Base-by-base conservation (phyloP, 371 early-diverging fungal genomes). In the Lichtheimia ornata region DNA sequence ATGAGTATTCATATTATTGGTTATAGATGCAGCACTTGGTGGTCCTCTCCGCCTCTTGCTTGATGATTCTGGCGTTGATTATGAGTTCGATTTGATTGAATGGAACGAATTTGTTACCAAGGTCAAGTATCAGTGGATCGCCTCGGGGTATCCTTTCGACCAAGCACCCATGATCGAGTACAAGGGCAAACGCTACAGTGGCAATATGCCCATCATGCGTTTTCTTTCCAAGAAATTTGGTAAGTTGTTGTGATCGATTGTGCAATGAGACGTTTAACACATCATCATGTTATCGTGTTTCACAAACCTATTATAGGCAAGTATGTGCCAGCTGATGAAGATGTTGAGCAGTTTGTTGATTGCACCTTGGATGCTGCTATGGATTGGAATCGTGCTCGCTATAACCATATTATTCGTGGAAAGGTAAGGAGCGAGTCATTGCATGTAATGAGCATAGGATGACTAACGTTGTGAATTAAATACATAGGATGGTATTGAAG, bases 101-200 rank as follows among this genome's bases (percentile, higher is more conserved):
- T 14, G n/a, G 18, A 63, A 61, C 24, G 53, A 66, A n/a, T 15
- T 14, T n/a, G 71, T 69, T 62, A 2, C 27, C 18, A 58, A 28
- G 5, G 18, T 50, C 6, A 74, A 71, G 58, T 35, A 44, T 35
- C 42, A 66, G 2, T 25, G 68, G 40, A 4, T 57, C 0, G 35
- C 47, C 1, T 18, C 64, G 50, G 64, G 57, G 0, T 22, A 55
- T 3, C 41, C n/a, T 22, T 30, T 41, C 11, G 64, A 63, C n/a
- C 66, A 69, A 14, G 45, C 71, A 30, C 74, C 74, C 24, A 59
- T 50, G 25, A 56, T 74, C 11, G 66, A 63, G 5, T 22, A 64
- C 4, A 51, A 62, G 11, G 74, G 69, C 18, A 74, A 69, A 51
- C 35, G 43, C 18, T 69, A 66, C 24, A 55, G 58, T 6, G 71